A percentile compares a stretch with the other conserved stretches of the same genome.
Evolutionary conservation across 345 rosid genomes (phyloP).

Genomic region (Ceriops tagal): DNA sequence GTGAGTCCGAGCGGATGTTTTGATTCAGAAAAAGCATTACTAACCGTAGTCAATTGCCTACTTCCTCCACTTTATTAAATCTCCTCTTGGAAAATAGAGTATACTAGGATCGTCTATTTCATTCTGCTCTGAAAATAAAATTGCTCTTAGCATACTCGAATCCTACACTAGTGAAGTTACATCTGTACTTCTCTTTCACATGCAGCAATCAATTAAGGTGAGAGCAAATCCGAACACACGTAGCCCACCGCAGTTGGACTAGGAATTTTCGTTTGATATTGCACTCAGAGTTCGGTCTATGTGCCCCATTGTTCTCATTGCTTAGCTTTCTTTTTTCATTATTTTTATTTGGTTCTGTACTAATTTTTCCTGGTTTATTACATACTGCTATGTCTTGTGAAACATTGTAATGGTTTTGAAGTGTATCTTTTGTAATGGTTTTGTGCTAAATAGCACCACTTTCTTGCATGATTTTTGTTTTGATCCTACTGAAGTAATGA

Average conservation of each 20-base stretch:
- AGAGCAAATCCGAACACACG: constrained; percentile 5
- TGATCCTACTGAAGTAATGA: too few species aligned
- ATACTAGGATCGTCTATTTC: neutral
- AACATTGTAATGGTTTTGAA: too few species aligned
- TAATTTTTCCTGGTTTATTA: neutral
- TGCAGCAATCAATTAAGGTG: constrained; percentile 11
- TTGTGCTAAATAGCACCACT: too few species aligned
- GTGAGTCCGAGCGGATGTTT: too few species aligned
- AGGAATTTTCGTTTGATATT: neutral
- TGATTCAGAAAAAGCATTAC: too few species aligned
- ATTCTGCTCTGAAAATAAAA: neutral
- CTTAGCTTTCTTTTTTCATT: neutral
- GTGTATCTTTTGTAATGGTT: too few species aligned
- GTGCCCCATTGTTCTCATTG: constrained; percentile 1
- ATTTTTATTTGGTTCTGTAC: neutral
- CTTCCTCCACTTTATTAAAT: too few species aligned
- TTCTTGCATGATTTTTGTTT: too few species aligned
- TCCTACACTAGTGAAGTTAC: constrained; percentile 3
- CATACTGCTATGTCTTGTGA: neutral
- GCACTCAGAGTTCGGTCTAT: constrained; percentile 5
- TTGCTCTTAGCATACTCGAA: neutral
- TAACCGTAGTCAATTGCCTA: too few species aligned
- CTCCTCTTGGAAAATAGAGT: too few species aligned
- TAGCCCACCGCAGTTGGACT: constrained; percentile 19
- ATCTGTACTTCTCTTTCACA: constrained; percentile 1